Conservation (phyloP, 176 grass and related monocot genomes). For the Thinopyrum elongatum region DNA sequence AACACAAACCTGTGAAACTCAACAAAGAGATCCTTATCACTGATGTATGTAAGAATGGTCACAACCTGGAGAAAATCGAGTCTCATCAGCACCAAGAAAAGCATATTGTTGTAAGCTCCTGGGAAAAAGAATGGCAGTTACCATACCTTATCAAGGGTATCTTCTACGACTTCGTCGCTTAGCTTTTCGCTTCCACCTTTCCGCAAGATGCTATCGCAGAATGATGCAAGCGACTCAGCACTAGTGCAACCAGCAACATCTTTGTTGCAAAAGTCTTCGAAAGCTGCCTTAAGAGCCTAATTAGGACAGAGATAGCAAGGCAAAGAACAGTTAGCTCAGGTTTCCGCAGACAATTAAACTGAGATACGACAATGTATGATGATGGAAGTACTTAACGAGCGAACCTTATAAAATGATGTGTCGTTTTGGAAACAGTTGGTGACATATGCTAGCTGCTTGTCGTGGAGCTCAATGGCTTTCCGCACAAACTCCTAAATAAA, state of each 20-base stretch:
- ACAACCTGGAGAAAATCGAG: slow-evolving; percentile 27
- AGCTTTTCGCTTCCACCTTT: slow-evolving; percentile 74
- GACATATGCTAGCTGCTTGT: slow-evolving; percentile 64
- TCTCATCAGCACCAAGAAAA: background rate
- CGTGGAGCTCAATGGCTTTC: slow-evolving; percentile 66
- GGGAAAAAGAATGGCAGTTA: background rate
- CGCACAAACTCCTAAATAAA: slow-evolving; percentile 70
- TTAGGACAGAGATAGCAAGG: background rate
- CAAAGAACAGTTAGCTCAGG: background rate
- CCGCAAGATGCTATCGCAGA: slow-evolving; percentile 62
- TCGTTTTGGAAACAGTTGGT: slow-evolving; percentile 57
- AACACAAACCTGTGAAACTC: slow-evolving; percentile 47
- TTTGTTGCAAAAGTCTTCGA: slow-evolving; percentile 71
- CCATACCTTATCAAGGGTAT: slow-evolving; percentile 63
- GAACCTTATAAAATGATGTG: slow-evolving; percentile 77
- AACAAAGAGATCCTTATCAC: slow-evolving; percentile 48
- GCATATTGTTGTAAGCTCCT: background rate
- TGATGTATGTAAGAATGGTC: slow-evolving; percentile 38
- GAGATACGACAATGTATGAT: background rate
- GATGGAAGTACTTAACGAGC: background rate
- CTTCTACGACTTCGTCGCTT: slow-evolving; percentile 66
- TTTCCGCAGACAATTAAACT: background rate
- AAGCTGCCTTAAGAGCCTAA: slow-evolving; percentile 63
- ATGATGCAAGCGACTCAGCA: slow-evolving; percentile 62
- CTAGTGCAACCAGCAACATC: slow-evolving; percentile 60